Percentiles rank a stretch among this genome's conserved stretches.
These are phyloP conservation scores for Xylariaceae sp. DNA, from an alignment of 2,329 filamentous ascomycete genomes.

Conservation along the genomic window DNA sequence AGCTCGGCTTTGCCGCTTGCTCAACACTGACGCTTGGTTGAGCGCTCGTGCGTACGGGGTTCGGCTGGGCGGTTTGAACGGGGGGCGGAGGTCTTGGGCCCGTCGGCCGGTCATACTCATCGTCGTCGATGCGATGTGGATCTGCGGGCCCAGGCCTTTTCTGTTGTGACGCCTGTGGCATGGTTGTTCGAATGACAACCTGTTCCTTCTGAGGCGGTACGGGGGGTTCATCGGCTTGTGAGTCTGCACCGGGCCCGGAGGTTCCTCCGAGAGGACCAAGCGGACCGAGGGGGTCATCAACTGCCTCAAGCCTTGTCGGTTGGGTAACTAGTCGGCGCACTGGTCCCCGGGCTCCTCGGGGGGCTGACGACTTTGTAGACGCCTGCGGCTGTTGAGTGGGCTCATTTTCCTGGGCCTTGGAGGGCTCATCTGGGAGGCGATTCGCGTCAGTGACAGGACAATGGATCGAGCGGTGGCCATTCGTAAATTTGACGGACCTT, in stretches of 20 bases:
- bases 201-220: constrained; percentile 64
- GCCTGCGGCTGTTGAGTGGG: constrained; percentile 29
- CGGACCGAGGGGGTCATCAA: constrained; percentile 71
- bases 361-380: constrained; percentile 25
- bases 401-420: constrained; percentile 25
- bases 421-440: constrained; percentile 16
- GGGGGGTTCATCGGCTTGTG: constrained; percentile 51
- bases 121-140: constrained; percentile 64
- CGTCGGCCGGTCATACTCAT: constrained; percentile 49
- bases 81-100: constrained; percentile 62
- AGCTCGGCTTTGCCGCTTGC: constrained; percentile 86
- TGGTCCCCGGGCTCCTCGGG: constrained; percentile 26
- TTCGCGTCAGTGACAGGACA: neutral
- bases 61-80: constrained; percentile 52
- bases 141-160: constrained; percentile 44
- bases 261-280: constrained; percentile 61
- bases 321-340: constrained; percentile 64
- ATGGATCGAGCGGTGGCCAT: constrained; percentile 11
- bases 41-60: constrained; percentile 45
- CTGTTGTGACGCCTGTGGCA: constrained; percentile 41
- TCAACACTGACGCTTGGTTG: constrained; percentile 84
- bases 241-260: constrained; percentile 30
- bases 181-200: constrained; percentile 53
- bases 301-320: constrained; percentile 70
- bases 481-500: constrained; percentile 19